Conservation (phyloP, 495 filamentous ascomycete species). For the Penicillium cinerascens region DNA sequence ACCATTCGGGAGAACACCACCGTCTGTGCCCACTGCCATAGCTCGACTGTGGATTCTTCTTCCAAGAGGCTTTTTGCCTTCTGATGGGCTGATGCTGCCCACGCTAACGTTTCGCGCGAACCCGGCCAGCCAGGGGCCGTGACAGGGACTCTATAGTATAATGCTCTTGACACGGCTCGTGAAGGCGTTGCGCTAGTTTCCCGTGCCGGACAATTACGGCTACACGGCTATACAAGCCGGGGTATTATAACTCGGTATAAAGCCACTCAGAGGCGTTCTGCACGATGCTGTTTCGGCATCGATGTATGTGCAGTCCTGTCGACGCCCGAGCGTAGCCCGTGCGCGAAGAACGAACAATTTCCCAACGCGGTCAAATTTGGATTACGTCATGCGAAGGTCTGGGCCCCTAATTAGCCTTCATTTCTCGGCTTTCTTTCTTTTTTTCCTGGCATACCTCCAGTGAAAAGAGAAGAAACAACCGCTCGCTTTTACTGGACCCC, state of each 20-base stretch:
- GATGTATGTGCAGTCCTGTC: not conserved
- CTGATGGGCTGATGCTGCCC: slow-evolving; percentile 9
- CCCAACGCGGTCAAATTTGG: slow-evolving; percentile 1
- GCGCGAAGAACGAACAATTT: not conserved
- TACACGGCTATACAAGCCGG: not conserved
- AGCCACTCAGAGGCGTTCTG: slow-evolving; percentile 12
- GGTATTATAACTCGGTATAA: not conserved
- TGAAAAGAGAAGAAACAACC: too few relatives aligned
- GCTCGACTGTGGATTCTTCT: not conserved
- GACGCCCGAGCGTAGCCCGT: slow-evolving; percentile 11
- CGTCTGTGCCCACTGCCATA: not conserved
- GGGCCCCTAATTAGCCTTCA: slow-evolving; percentile 19
- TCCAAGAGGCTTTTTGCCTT: not conserved
- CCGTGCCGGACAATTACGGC: too few relatives aligned
- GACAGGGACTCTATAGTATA: not conserved
- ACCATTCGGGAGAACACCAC: slow-evolving; percentile 2
- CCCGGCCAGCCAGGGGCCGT: slow-evolving; percentile 15
- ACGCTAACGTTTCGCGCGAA: slow-evolving; percentile 10
- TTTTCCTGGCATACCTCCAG: too few relatives aligned
- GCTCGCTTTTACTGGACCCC: not conserved
- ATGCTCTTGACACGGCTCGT: too few relatives aligned
- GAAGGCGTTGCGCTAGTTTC: too few relatives aligned
- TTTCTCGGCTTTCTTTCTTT: not conserved
- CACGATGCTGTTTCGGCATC: slow-evolving; percentile 11
- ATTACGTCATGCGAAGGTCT: slow-evolving; percentile 18